A percentile compares a stretch with the other conserved stretches of the same genome.
phyloP scores from a whole-genome alignment of 768 basidiomycete genomes.

The Leucocoprinus sp. region DNA sequence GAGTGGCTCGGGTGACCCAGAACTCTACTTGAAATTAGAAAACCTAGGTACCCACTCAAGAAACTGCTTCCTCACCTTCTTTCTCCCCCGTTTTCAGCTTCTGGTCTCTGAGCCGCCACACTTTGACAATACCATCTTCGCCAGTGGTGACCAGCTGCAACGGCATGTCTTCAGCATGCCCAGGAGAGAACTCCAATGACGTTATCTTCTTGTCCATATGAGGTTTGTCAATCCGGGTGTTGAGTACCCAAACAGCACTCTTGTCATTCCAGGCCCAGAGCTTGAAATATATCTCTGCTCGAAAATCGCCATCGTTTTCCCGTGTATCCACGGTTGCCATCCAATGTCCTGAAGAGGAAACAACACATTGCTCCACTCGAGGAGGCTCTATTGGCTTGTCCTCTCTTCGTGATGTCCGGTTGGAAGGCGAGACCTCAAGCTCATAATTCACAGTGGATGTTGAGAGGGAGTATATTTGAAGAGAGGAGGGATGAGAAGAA shows the following conservation, averaged over 20 bases:
- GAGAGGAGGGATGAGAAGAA: conserved; percentile 91
- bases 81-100: conserved; percentile 17
- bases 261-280: conserved; percentile 81
- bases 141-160: conserved; percentile 64
- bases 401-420: conserved; percentile 77
- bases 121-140: conserved; percentile 66
- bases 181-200: conserved; percentile 62
- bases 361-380: conserved; percentile 59
- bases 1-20: conserved; percentile 75
- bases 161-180: conserved; percentile 19
- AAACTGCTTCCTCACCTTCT: conserved; percentile 38
- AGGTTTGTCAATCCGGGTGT: conserved; percentile 84
- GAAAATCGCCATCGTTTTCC: conserved; percentile 56
- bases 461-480: conserved; percentile 80
- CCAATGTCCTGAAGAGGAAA: conserved; percentile 74
- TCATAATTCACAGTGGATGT: conserved; percentile 70
- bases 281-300: conserved; percentile 73
- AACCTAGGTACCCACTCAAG: background rate
- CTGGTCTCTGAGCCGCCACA: conserved; percentile 60
- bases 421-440: conserved; percentile 89
- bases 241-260: conserved; percentile 59
- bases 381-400: conserved; percentile 70
- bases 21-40: conserved; percentile 35
- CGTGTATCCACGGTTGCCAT: conserved; percentile 85
- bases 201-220: conserved; percentile 63